Percentiles rank a stretch among this genome's conserved stretches.
Evolutionary conservation across 2,329 filamentous ascomycete genomes (phyloP).

Genomic region (Colletotrichum cordylinicola): DNA sequence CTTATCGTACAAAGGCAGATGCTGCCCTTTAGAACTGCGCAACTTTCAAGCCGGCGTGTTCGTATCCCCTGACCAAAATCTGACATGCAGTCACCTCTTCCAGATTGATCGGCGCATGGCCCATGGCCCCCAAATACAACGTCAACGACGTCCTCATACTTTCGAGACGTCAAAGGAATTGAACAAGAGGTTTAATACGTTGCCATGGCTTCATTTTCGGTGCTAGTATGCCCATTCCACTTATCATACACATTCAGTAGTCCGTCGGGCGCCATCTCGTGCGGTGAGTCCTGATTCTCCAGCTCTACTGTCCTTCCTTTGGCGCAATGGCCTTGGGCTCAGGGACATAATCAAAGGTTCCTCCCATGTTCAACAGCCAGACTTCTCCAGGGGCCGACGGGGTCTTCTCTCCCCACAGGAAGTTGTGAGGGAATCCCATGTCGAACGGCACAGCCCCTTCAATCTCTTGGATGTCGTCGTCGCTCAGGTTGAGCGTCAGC

Average conservation of each 20-base stretch:
- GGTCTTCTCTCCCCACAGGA: constrained; percentile 53
- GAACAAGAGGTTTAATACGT: not conserved
- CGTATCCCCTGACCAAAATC: not conserved
- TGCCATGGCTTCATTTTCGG: not conserved
- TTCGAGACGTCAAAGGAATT: not conserved
- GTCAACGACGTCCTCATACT: not conserved
- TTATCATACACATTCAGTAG: constrained; percentile 1
- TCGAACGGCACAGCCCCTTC: constrained; percentile 68
- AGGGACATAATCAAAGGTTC: constrained; percentile 56
- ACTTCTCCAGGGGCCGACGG: constrained; percentile 45
- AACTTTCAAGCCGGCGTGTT: too few species aligned
- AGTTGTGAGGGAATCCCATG: constrained; percentile 69
- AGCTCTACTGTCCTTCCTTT: constrained; percentile 46
- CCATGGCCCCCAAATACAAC: not conserved
- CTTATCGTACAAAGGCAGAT: not conserved
- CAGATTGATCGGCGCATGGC: not conserved
- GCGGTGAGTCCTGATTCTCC: constrained; percentile 32
- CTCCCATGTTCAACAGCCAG: constrained; percentile 51
- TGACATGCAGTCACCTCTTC: not conserved
- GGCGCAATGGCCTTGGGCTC: constrained; percentile 47
- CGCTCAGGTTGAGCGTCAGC: constrained; percentile 62
- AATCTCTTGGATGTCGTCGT: constrained; percentile 70
- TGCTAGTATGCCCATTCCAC: not conserved
- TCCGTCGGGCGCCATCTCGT: constrained; percentile 35
- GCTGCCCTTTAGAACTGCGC: not conserved